phyloP scores from a whole-genome alignment of 2,329 filamentous ascomycete species.

The Fusarium xylarioides region DNA sequence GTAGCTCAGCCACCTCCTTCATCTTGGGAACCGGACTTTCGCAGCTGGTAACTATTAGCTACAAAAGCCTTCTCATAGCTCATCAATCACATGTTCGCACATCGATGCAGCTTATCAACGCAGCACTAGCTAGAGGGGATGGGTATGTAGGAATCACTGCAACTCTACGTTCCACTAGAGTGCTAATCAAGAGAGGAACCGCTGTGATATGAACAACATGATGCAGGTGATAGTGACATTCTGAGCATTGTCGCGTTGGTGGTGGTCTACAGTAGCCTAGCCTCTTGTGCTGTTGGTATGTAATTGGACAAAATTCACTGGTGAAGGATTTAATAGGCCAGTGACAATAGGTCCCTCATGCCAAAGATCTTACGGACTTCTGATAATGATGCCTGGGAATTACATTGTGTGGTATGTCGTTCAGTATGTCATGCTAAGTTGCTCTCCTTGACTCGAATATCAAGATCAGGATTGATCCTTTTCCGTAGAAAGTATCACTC shows the following conservation, averaged over 20 bases:
- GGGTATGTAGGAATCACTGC: not conserved
- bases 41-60: not conserved
- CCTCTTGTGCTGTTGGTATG: not conserved
- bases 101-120: conserved; percentile 7
- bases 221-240: conserved; percentile 18
- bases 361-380: not conserved
- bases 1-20: not conserved
- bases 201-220: conserved; percentile 16
- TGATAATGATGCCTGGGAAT: not conserved
- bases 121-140: not conserved
- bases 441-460: not conserved
- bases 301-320: not conserved
- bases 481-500: not conserved
- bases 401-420: not conserved
- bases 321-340: conserved; percentile 21
- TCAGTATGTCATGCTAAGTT: not conserved
- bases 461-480: not conserved
- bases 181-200: conserved; percentile 7
- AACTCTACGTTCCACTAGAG: conserved; percentile 2
- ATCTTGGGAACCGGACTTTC: not conserved
- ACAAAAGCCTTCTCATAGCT: not conserved
- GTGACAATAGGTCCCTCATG: not conserved
- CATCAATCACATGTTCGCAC: conserved; percentile 33
- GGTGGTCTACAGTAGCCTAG: not conserved
- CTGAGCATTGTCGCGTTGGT: conserved; percentile 2